Evolutionary conservation across 148 eudicot genomes (phyloP).

Genomic region (Cornus kousa): DNA sequence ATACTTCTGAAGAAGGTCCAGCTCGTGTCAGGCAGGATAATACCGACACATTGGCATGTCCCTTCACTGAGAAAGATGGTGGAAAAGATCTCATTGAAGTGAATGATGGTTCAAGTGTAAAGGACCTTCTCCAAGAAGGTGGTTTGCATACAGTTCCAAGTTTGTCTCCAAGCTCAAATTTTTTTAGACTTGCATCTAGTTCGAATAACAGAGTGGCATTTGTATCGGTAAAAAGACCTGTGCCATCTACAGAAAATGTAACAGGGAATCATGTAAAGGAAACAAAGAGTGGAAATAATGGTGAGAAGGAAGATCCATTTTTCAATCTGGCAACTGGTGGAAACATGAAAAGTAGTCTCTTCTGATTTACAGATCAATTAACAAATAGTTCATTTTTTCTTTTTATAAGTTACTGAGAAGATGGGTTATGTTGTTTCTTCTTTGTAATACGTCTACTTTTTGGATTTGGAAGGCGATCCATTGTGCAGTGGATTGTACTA

Average conservation of each 20-base stretch:
- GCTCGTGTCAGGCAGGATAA: conserved; percentile 13
- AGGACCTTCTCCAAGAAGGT: conserved; percentile 16
- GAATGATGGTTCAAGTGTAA: conserved; percentile 21
- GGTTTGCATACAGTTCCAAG: conserved; percentile 17
- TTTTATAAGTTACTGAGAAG: not conserved
- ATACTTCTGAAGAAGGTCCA: conserved; percentile 17
- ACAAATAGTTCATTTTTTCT: not conserved
- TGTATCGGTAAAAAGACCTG: conserved; percentile 49
- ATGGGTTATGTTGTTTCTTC: not conserved
- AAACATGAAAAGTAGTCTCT: conserved; percentile 34
- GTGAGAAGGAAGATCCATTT: conserved; percentile 39
- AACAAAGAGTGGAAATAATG: conserved; percentile 19
- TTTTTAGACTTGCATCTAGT: conserved; percentile 13
- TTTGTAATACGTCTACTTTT: too few species aligned
- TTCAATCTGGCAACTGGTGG: conserved; percentile 44
- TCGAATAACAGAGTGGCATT: conserved; percentile 59
- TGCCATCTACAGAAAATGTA: conserved; percentile 21
- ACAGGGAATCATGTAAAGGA: conserved; percentile 8
- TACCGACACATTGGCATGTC: conserved; percentile 15
- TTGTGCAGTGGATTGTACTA: not conserved
- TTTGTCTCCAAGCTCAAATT: conserved; percentile 19
- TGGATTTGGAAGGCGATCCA: not conserved
- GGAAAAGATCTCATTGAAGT: conserved; percentile 3
- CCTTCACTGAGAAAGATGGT: conserved; percentile 13
- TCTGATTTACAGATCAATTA: conserved; percentile 19